Base-by-base conservation (phyloP, 495 filamentous ascomycete species). In the Chaetomium tenue region DNA sequence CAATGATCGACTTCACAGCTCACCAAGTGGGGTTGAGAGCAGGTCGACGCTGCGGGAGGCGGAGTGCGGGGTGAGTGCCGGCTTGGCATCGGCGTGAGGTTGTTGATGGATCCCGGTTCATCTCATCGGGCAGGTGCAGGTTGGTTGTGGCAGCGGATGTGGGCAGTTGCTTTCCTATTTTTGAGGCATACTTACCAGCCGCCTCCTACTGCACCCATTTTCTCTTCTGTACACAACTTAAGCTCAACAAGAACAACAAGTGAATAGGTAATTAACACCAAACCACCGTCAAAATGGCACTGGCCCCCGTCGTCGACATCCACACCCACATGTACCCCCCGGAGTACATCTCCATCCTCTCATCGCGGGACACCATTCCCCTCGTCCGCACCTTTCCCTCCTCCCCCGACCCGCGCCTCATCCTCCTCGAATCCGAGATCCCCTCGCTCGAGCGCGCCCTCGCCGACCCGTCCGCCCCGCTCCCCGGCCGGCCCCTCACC, bases 271-370 rank as follows among this genome's bases (percentile, higher is more conserved):
- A 26, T 81, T n/a, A n/a, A n/a, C 13, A 13, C 40, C 15, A 13
- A 18, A 11, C n/a, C 2, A 37, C 15, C 5, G 53, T 13, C 39
- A 40, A 22, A 16, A 48, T 11, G 7, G n/a, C 22, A 16, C 37
- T 11, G 7, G n/a, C 22, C 9, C 37, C 33, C 47, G 44, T 92
- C 42, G 90, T 97, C 51, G 93, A 97, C 76, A 84, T 97, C 70
- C 93, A 97, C 79, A 97, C 93, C 15, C 93, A 98, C 81, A 87
- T 97, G 79, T 97, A 97, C 75, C 90, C 92, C 0, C 89, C 89
- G 0, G 82, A 85, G 11, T 98, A 93, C 76, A 86, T 97, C 81
- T 74, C 83, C 60, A 86, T 97, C 71, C 87, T 98, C 28, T 85
- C 88, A 70, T 86, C 85, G 26, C 89, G 93, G 62, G 83, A 79